Evolutionary conservation across 2,329 filamentous ascomycete species (phyloP), one percentile per base, ranked within the genome.

Genomic region (Dothistroma septosporum): DNA sequence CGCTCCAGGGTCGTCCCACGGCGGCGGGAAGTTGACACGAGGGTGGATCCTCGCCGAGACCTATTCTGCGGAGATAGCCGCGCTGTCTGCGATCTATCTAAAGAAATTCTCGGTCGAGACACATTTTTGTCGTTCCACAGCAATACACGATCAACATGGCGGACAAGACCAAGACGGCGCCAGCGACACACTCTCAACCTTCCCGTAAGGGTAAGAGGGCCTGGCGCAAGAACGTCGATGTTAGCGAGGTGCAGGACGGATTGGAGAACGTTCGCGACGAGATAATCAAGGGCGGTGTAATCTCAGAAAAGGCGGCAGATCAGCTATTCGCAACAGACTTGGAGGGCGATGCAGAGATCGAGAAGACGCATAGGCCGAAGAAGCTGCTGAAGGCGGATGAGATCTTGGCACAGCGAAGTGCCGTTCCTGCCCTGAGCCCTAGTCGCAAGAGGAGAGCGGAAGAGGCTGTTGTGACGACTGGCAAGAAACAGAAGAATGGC

Each of bases 171-270:
- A 60, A 59, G 12, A 77, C 82, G 37, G 88, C 90, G 19, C 92
- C 92, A 11, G 86, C 87, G 64, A 91, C 95, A 68, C 87, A 88
- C 77, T 92, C 85, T 65, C 94, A 99, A 76, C 86, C 92, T 28
- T 97, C 93, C 5, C 85, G 94, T 74, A 99, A 99, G 76, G 94
- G 95, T 70, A 97, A 97, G 79, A 97, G 96, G 80, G 93, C 94
- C 33, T 99, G 94, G 94, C 85, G 94, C 73, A 99, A 97, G 77
- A 96, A 99, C 78, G 91, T 99, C 76, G 91, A 99, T 77, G 85
- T 97, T 64, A 88, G 90, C 31, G 88, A 96, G 64, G 85, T 99
- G 28, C 84, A 93, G 70, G 79, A 88, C 57, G 94, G 94, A 62
- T 84, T 99, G 35, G 88, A 92, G 64, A 83, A 89, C 71, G 80